phyloP scores from a whole-genome alignment of 2,329 filamentous ascomycete species.

The Teratosphaeria zuluensis region DNA sequence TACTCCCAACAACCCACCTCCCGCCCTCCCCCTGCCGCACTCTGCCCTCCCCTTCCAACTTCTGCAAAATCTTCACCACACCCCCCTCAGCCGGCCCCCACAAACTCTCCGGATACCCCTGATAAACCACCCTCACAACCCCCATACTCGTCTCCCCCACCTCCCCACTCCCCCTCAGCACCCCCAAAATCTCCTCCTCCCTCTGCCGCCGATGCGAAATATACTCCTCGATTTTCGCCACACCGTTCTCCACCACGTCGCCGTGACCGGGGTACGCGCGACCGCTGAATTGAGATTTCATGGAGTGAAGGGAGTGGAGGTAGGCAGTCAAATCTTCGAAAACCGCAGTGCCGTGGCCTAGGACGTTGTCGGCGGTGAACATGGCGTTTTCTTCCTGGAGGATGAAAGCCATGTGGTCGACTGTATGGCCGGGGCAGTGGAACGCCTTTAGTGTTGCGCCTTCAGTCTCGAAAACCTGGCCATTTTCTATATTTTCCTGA shows the following conservation, averaged over 20 bases:
- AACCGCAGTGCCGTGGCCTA: conserved; percentile 77
- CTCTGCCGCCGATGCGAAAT: conserved; percentile 69
- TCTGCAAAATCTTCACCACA: conserved; percentile 66
- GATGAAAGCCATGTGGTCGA: conserved; percentile 71
- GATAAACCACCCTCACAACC: conserved; percentile 81
- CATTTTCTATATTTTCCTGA: conserved; percentile 43
- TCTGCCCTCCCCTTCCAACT: conserved; percentile 65
- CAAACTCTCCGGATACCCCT: conserved; percentile 63
- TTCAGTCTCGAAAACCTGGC: conserved; percentile 46
- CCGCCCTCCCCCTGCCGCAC: conserved; percentile 35
- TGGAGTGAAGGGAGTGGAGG: conserved; percentile 56
- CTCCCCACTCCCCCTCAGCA: conserved; percentile 36
- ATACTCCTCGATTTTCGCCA: conserved; percentile 67
- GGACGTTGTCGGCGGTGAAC: conserved; percentile 82
- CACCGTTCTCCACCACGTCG: conserved; percentile 62
- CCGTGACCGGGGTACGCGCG: conserved; percentile 85
- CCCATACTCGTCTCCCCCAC: conserved; percentile 48
- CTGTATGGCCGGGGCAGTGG: conserved; percentile 65
- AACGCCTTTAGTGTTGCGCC: conserved; percentile 60
- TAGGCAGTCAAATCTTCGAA: conserved; percentile 70
- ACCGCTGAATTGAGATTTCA: conserved; percentile 56
- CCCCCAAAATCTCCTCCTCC: conserved; percentile 65
- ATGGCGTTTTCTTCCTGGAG: conserved; percentile 69
- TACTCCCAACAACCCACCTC: conserved; percentile 3
- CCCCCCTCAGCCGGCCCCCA: conserved; percentile 68